These are phyloP conservation scores for Aspergillus avenaceus DNA, from an alignment of 495 filamentous ascomycete species.

Conservation along the genomic window DNA sequence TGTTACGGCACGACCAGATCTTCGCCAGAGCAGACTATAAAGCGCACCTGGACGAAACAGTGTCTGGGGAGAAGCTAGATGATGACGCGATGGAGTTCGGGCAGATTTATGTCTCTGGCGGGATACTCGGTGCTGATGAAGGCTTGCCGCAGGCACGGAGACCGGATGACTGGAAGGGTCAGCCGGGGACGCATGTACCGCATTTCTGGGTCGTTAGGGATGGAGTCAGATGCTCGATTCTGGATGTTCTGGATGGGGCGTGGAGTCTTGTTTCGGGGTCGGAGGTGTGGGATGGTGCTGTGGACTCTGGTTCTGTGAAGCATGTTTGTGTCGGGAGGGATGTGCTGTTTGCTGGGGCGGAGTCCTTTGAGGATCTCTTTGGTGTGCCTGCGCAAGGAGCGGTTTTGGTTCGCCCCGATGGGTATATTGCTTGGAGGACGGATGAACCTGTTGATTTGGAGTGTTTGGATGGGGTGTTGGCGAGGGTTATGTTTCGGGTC, in stretches of 20 bases:
- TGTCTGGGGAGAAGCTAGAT: neutral
- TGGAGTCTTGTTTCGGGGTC: constrained; percentile 18
- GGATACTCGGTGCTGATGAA: constrained; percentile 12
- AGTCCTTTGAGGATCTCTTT: neutral
- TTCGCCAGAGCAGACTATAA: constrained; percentile 27
- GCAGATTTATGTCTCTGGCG: constrained; percentile 1
- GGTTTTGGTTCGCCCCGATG: constrained; percentile 24
- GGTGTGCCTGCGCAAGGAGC: constrained; percentile 18
- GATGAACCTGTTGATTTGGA: neutral
- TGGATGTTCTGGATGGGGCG: constrained; percentile 13
- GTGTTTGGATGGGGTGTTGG: constrained; percentile 3
- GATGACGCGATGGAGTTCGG: neutral
- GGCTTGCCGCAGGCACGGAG: constrained; percentile 15
- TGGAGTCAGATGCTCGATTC: constrained; percentile 11
- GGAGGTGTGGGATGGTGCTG: constrained; percentile 9
- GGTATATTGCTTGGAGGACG: constrained; percentile 27
- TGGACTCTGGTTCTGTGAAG: constrained; percentile 2
- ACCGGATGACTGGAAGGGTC: constrained; percentile 25
- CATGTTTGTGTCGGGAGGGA: constrained; percentile 10
- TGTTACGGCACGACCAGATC: constrained; percentile 26
- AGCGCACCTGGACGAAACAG: constrained; percentile 8
- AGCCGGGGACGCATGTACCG: constrained; percentile 25
- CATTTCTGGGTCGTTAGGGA: constrained; percentile 19
- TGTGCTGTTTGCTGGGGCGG: neutral
- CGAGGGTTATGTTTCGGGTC: neutral